Percentiles rank a stretch among this genome's conserved stretches.
phyloP scores from a whole-genome alignment of 208 protist species.

The Leishmania major region DNA sequence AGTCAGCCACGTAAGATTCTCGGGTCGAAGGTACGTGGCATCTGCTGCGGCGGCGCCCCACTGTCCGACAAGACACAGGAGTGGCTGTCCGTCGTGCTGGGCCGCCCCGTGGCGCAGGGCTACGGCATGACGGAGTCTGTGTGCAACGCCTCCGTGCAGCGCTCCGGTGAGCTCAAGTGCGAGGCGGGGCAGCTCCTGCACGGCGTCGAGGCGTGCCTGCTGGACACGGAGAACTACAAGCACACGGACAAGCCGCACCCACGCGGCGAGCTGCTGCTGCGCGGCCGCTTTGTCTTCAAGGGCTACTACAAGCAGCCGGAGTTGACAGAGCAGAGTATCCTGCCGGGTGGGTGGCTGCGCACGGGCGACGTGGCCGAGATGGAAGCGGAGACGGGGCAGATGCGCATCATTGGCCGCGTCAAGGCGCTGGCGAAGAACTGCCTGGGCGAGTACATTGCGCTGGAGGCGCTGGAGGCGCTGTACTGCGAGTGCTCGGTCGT shows the following conservation, averaged over 20 bases:
- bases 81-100: slow-evolving; percentile 82
- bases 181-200: slow-evolving; percentile 74
- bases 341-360: slow-evolving; percentile 81
- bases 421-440: slow-evolving; percentile 91
- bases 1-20: slow-evolving; percentile 45
- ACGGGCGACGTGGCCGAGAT: slow-evolving; percentile 90
- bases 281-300: slow-evolving; percentile 76
- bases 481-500: slow-evolving; percentile 61
- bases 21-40: slow-evolving; percentile 63
- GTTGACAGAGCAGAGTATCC: slow-evolving; percentile 71
- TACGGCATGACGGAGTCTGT: slow-evolving; percentile 93
- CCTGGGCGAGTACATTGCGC: slow-evolving; percentile 90
- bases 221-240: slow-evolving; percentile 89
- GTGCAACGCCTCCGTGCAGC: slow-evolving; percentile 72
- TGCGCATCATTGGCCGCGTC: slow-evolving; percentile 80
- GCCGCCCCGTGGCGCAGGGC: slow-evolving; percentile 72
- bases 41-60: slow-evolving; percentile 86
- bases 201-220: slow-evolving; percentile 87
- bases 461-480: slow-evolving; percentile 78
- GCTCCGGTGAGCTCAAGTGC: slow-evolving; percentile 60
- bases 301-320: slow-evolving; percentile 89
- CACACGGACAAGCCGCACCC: slow-evolving; percentile 81
- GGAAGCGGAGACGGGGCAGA: slow-evolving; percentile 39
- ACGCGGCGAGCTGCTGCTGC: slow-evolving; percentile 86
- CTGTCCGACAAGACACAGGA: slow-evolving; percentile 81